phyloP scores from a whole-genome alignment of 495 filamentous ascomycete genomes.

The Aspergillus ostianus region DNA sequence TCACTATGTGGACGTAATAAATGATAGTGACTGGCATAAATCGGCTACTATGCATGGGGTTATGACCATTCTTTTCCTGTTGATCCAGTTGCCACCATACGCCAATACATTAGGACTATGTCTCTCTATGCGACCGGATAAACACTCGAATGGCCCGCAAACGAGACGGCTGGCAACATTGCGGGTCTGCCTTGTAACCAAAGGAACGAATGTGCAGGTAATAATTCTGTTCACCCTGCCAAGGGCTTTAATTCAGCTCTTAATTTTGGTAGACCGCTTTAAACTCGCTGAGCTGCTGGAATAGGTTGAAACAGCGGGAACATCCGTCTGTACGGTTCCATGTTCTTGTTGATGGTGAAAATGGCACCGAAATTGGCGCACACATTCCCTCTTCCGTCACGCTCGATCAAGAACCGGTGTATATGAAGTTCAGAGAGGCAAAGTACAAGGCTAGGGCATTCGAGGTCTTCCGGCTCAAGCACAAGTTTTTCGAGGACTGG shows the following conservation, averaged over 20 bases:
- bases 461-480: constrained; percentile 10
- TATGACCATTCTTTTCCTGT: too few species aligned
- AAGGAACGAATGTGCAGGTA: constrained; percentile 10
- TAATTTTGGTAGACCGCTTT: too few species aligned
- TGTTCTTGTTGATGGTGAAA: too few species aligned
- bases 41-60: too few species aligned
- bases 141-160: neutral
- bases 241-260: too few species aligned
- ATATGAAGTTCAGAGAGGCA: constrained; percentile 3
- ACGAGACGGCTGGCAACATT: constrained; percentile 4
- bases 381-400: too few species aligned
- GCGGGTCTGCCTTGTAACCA: constrained; percentile 13
- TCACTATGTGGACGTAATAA: constrained; percentile 9
- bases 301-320: too few species aligned
- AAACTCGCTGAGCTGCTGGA: too few species aligned
- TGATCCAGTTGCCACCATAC: constrained; percentile 7
- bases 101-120: constrained; percentile 8
- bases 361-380: too few species aligned
- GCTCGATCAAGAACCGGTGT: too few species aligned
- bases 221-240: too few species aligned
- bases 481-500: constrained; percentile 11
- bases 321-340: too few species aligned
- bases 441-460: constrained; percentile 12
- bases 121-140: constrained; percentile 9
- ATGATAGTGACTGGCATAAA: constrained; percentile 6